These are phyloP conservation scores for Gamarada debralockiae DNA, from an alignment of 495 filamentous ascomycete species.

Conservation along the genomic window DNA sequence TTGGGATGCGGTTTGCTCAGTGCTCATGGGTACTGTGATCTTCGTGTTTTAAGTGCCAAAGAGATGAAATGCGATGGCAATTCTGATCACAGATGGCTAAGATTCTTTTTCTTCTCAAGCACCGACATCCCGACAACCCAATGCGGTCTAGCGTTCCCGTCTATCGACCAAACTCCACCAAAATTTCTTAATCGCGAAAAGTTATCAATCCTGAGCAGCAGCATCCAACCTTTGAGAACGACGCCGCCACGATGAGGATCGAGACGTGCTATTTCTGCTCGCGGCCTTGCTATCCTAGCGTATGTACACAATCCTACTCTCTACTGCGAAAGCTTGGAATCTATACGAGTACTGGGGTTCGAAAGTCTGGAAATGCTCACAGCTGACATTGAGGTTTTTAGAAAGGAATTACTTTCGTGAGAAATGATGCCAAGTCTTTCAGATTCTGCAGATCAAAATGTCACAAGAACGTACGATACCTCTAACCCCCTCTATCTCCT, in stretches of 20 bases:
- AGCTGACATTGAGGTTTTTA: too few species aligned
- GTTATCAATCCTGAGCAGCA: background rate
- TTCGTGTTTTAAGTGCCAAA: too few species aligned
- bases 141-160: constrained; percentile 22
- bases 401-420: constrained; percentile 84
- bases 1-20: too few species aligned
- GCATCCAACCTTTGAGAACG: constrained; percentile 3
- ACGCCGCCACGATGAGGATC: constrained; percentile 49
- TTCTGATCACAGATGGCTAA: too few species aligned
- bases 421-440: constrained; percentile 67
- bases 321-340: too few species aligned
- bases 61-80: too few species aligned
- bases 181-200: constrained; percentile 8
- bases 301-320: too few species aligned
- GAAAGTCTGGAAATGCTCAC: background rate
- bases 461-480: constrained; percentile 67
- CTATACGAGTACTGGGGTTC: background rate
- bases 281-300: constrained; percentile 72
- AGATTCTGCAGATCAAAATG: constrained; percentile 82
- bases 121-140: constrained; percentile 18
- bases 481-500: background rate
- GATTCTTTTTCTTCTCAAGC: background rate
- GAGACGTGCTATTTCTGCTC: constrained; percentile 94
- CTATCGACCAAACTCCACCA: constrained; percentile 6
- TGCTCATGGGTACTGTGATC: too few species aligned